Base-by-base conservation (phyloP, 2,329 filamentous ascomycete genomes). In the Ascosphaera aggregata region DNA sequence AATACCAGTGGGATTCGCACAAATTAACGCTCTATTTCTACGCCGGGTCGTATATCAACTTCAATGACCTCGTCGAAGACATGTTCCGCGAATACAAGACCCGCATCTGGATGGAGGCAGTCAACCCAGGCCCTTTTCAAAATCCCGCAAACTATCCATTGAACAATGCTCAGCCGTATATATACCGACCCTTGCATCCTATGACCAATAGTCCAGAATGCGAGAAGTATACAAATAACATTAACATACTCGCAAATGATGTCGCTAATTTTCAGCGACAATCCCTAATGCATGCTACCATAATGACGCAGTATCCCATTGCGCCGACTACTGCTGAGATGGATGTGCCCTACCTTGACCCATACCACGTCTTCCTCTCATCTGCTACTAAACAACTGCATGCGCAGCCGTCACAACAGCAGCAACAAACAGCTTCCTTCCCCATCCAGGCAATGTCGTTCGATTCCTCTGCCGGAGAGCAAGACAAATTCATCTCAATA, bases 11-110 rank as follows among this genome's bases (percentile, higher is more conserved):
- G 76, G 89, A 98, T 55, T 94, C 84, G 74, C 93, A 95, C 61
- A 98, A 98, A 56, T 64, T 98, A 41, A 98, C 91, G 0, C 95
- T 95, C 59, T 98, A 94, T 63, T 98, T 95, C 60, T 98, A 94
- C 54, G 86, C 89, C 40, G 85, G 94, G 52, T 75, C 82, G 0
- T 98, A 98, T 55, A 93, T 98, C 65, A 95, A 95, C 61, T 98
- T 98, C 67, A 98, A 98, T 55, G 81, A 82, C 2, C 71, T 98
- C 13, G 89, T 98, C 39, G 93, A 85, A 0, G 89, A 98, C 54
- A 67, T 98, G 9, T 98, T 95, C 69, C 95, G 95, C 60, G 86
- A 95, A 44, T 98, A 95, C 67, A 98, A 98, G 64, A 93, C 86
- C 17, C 74, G 91, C 48, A 98, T 98, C 50, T 98, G 89, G 89